Evolutionary conservation across 1,284 basidiomycete genomes (phyloP).

Genomic region (Rhodotorula sp.): DNA sequence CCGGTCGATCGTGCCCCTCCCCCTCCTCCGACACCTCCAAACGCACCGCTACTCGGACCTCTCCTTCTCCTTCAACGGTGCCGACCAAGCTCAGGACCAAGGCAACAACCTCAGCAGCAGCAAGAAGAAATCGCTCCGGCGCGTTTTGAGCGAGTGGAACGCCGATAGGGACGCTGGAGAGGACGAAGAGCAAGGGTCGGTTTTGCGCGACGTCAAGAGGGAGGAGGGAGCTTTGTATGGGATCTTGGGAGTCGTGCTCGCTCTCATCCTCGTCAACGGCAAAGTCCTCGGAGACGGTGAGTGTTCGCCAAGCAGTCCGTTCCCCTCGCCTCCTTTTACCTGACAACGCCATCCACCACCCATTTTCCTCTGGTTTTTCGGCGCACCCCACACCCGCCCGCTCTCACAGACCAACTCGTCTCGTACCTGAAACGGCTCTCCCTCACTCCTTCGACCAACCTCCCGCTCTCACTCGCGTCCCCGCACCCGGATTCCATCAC

Average conservation of each 20-base stretch:
- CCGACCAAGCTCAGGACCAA: not conserved
- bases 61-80: not conserved
- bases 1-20: constrained; percentile 30
- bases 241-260: constrained; percentile 46
- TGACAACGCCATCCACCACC: not conserved
- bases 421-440: constrained; percentile 31
- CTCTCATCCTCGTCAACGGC: constrained; percentile 48
- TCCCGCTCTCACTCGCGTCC: constrained; percentile 20
- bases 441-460: constrained; percentile 15
- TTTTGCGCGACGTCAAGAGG: constrained; percentile 33
- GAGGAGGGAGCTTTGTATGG: constrained; percentile 41
- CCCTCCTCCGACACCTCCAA: constrained; percentile 17
- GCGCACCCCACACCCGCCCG: too few species aligned
- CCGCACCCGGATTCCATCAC: constrained; percentile 13
- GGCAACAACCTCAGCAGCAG: not conserved
- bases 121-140: constrained; percentile 1
- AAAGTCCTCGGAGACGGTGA: constrained; percentile 46
- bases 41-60: constrained; percentile 5
- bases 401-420: constrained; percentile 34
- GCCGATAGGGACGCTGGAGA: not conserved
- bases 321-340: not conserved
- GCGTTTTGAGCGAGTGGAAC: constrained; percentile 16
- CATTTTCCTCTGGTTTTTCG: not conserved
- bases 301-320: not conserved
- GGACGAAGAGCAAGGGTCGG: constrained; percentile 1